These are phyloP conservation scores for Suhomyces coccinellae DNA, from an alignment of 1,139 yeast genomes.

Conservation along the genomic window DNA sequence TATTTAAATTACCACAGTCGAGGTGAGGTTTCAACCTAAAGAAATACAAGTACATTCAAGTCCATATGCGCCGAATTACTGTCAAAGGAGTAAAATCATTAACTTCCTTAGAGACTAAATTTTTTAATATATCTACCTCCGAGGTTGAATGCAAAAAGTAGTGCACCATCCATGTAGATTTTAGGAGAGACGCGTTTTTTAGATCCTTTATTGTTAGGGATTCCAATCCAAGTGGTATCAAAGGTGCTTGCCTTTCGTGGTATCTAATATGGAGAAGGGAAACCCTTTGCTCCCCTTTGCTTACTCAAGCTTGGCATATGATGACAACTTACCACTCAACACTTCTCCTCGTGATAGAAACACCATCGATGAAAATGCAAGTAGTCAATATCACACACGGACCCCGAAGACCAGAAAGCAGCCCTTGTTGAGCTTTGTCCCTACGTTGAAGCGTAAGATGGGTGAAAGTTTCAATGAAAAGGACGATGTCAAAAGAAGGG, in stretches of 20 bases:
- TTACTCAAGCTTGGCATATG: conserved; percentile 30
- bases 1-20: neutral
- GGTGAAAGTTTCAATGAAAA: conserved; percentile 50
- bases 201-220: no score
- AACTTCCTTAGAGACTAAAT: no score
- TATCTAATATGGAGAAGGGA: conserved; percentile 33
- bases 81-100: no score
- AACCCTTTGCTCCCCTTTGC: conserved; percentile 49
- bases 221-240: neutral
- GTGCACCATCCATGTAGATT: neutral
- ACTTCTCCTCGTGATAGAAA: conserved; percentile 39
- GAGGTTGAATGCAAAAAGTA: no score
- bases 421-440: conserved; percentile 29
- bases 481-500: conserved; percentile 44
- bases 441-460: conserved; percentile 45
- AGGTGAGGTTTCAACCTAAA: neutral
- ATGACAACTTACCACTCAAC: conserved; percentile 28
- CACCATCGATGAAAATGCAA: conserved; percentile 42
- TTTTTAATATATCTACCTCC: no score
- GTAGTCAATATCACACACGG: conserved; percentile 37
- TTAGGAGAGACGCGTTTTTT: neutral
- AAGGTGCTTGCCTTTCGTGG: neutral
- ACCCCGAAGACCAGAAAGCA: conserved; percentile 12
- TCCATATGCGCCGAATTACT: no score
- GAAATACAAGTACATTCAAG: no score